These are phyloP conservation scores for Symbiodinium natans DNA, from an alignment of 73 alveolate genomes.

Conservation along the genomic window DNA sequence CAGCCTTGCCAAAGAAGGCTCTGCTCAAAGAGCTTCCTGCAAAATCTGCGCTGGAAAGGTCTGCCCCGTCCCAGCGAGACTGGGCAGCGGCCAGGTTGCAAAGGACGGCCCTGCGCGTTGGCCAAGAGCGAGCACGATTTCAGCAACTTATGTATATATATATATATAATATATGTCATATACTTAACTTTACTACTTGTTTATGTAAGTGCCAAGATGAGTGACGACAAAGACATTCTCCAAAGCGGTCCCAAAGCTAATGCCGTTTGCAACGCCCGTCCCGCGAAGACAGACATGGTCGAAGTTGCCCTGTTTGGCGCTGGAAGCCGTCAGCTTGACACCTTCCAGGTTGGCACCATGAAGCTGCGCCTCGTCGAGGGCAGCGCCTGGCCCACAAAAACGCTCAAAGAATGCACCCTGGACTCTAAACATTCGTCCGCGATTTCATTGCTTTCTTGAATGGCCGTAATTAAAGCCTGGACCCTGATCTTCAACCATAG, in stretches of 20 bases:
- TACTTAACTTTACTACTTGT: too few species aligned
- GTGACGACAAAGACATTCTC: too few species aligned
- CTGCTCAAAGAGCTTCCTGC: neutral
- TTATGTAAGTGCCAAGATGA: too few species aligned
- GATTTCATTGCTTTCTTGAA: too few species aligned
- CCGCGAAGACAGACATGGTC: neutral
- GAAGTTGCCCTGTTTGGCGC: neutral
- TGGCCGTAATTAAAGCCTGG: too few species aligned
- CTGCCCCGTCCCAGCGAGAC: neutral
- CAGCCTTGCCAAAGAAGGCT: neutral
- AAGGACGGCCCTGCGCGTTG: neutral
- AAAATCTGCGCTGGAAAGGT: neutral
- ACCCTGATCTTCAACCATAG: too few species aligned
- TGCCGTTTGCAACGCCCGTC: neutral
- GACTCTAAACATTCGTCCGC: too few species aligned
- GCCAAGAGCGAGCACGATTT: too few species aligned
- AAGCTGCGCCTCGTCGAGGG: neutral
- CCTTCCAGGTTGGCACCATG: neutral
- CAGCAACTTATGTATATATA: too few species aligned
- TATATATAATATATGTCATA: too few species aligned
- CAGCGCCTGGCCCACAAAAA: constrained; percentile 7
- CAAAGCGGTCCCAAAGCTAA: too few species aligned
- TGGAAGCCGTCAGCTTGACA: neutral
- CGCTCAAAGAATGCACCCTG: too few species aligned
- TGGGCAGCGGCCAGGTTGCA: neutral